Conservation (phyloP, 2,329 filamentous ascomycete species). For the Fusarium armeniacum region DNA sequence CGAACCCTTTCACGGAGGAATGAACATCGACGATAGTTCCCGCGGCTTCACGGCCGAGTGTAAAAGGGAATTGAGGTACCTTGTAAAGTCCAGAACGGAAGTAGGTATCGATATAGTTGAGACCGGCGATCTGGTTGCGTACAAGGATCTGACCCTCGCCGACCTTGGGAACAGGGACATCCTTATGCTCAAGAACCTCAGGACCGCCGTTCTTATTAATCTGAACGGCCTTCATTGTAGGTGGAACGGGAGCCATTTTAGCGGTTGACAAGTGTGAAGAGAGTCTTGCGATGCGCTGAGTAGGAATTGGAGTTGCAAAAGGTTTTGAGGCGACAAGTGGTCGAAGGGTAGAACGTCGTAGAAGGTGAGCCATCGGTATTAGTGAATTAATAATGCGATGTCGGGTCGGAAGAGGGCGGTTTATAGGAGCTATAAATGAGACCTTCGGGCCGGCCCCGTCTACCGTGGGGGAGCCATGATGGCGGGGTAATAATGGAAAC, state of each 20-base stretch:
- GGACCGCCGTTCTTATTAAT: conserved; percentile 75
- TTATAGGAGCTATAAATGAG: conserved; percentile 14
- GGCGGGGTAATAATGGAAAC: conserved; percentile 47
- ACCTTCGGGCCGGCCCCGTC: conserved; percentile 21
- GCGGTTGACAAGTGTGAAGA: conserved; percentile 27
- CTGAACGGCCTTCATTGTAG: conserved; percentile 78
- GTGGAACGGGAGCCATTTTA: conserved; percentile 80
- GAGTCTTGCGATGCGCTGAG: conserved; percentile 23
- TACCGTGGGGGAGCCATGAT: conserved; percentile 40
- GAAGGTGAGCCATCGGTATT: conserved; percentile 36
- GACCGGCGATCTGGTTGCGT: conserved; percentile 82
- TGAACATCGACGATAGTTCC: conserved; percentile 77
- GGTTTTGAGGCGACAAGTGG: conserved; percentile 17
- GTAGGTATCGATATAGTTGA: conserved; percentile 94
- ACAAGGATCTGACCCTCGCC: conserved; percentile 81
- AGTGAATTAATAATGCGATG: conserved; percentile 3
- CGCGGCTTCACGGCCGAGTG: conserved; percentile 83
- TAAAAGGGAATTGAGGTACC: conserved; percentile 75
- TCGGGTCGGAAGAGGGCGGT: conserved; percentile 16
- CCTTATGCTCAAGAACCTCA: conserved; percentile 79
- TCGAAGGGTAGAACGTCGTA: conserved; percentile 42
- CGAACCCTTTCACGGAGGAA: conserved; percentile 66
- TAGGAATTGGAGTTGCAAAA: conserved; percentile 6
- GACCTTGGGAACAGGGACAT: conserved; percentile 76
- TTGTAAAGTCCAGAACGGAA: conserved; percentile 88